A percentile compares a stretch with the other conserved stretches of the same genome.
Conservation (phyloP, 1,139 yeast genomes). For the Candida sp. region DNA sequence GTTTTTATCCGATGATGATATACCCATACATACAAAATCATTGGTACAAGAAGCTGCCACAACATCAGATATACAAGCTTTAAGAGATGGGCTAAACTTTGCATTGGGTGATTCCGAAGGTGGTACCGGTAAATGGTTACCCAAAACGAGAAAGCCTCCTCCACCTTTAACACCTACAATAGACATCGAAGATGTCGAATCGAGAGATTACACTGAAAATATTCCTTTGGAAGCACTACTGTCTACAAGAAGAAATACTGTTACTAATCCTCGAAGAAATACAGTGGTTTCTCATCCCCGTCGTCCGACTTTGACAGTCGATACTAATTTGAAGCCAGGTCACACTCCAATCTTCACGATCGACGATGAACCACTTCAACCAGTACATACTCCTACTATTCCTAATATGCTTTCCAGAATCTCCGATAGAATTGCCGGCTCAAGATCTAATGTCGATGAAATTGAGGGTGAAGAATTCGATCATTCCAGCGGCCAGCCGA, state of each 20-base stretch:
- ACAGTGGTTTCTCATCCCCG: too few species aligned
- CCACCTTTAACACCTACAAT: neutral
- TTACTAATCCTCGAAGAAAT: neutral
- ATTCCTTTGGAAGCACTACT: constrained; percentile 11
- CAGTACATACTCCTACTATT: neutral
- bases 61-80: constrained; percentile 15
- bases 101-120: constrained; percentile 18
- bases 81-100: constrained; percentile 20
- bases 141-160: constrained; percentile 3
- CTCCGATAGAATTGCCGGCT: constrained; percentile 43
- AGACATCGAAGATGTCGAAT: constrained; percentile 2
- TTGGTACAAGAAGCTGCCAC: constrained; percentile 16
- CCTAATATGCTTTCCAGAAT: constrained; percentile 18
- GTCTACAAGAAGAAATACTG: neutral
- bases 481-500: neutral
- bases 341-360: neutral
- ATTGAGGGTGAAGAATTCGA: neutral
- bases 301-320: neutral
- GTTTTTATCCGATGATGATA: neutral
- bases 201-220: constrained; percentile 11
- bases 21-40: constrained; percentile 4
- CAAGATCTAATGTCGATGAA: constrained; percentile 13
- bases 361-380: neutral
- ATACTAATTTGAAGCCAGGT: neutral
- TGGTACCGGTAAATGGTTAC: constrained; percentile 14